phyloP scores from a whole-genome alignment of 2,329 filamentous ascomycete genomes.

The Endoconidiophora laricicola region DNA sequence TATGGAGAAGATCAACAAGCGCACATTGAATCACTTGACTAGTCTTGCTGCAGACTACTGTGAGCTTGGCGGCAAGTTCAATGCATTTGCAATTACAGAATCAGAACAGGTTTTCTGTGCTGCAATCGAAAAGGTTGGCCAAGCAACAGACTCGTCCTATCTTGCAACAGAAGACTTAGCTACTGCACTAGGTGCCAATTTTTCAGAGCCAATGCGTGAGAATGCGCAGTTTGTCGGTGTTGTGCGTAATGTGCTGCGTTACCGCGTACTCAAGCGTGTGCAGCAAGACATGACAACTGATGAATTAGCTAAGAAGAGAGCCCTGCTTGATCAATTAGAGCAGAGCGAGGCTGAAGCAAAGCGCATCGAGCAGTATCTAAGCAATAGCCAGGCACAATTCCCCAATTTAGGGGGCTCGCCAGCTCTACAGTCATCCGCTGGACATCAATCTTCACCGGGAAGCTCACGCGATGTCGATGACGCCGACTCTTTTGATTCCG shows the following conservation, averaged over 20 bases:
- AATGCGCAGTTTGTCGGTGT: slow-evolving; percentile 94
- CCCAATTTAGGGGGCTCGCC: not conserved
- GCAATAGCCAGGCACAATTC: slow-evolving; percentile 38
- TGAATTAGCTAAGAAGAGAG: slow-evolving; percentile 73
- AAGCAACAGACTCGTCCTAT: slow-evolving; percentile 90
- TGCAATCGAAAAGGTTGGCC: slow-evolving; percentile 85
- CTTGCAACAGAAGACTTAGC: slow-evolving; percentile 89
- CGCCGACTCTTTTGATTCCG: slow-evolving; percentile 82
- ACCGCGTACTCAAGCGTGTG: slow-evolving; percentile 81
- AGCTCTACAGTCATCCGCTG: slow-evolving; percentile 26
- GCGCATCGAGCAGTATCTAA: slow-evolving; percentile 85
- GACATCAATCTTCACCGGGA: slow-evolving; percentile 24
- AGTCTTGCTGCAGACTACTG: slow-evolving; percentile 74
- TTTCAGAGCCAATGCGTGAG: slow-evolving; percentile 95
- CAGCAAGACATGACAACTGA: slow-evolving; percentile 96
- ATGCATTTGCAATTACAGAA: slow-evolving; percentile 90
- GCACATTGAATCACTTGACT: slow-evolving; percentile 72
- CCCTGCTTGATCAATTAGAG: slow-evolving; percentile 74
- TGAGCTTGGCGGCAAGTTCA: slow-evolving; percentile 88
- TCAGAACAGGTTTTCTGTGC: slow-evolving; percentile 74
- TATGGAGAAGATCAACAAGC: slow-evolving; percentile 91
- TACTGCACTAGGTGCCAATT: slow-evolving; percentile 72
- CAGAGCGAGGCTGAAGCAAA: slow-evolving; percentile 83
- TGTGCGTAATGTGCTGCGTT: slow-evolving; percentile 73
- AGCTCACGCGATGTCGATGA: slow-evolving; percentile 44